Evolutionary conservation across 1,284 basidiomycete species (phyloP), one percentile per base, ranked within the genome.

Genomic region (Abortiporus biennis): DNA sequence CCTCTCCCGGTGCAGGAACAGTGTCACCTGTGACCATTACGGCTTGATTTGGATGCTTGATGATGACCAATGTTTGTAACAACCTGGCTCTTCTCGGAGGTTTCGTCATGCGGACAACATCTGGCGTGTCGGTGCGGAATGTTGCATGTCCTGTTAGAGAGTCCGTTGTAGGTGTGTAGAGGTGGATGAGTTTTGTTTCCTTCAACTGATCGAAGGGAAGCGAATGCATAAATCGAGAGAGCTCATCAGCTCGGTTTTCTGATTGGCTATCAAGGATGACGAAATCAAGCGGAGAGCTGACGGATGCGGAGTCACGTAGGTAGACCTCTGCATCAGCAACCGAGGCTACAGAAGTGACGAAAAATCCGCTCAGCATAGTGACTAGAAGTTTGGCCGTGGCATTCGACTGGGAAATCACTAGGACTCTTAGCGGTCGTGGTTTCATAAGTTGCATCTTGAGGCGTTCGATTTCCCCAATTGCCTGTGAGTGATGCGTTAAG

Each of bases 31-130:
- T 60, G 39, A 57, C 62, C 22, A 62, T 52, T 5, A 43, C 40
- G 5, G 67, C 58, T 42, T 69, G 59, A 6, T 65, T 59, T 0
- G 74, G 68, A 49, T 78, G 70, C 55, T 76, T 81, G 46, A 80
- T 47, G 25, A 64, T 66, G 3, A 78, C 78, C 9, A 85, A 65
- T n/a, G 71, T 71, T 51, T 81, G 79, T 25, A 85, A 63, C 29
- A 85, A 57, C 31, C 78, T 68, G 2, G 68, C 64, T 52, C 69
- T 74, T 46, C 81, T 67, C 9, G 80, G 79, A 1, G 81, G 81
- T 56, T 84, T 85, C 12, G 78, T 83, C 68, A 84, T 75, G 47
- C 79, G 76, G 20, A 78, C 63, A 8, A 84, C 71, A n/a, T 76
- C 76, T 1, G 74, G 67, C 15, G 68, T 71, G 38, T 66, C 67